A percentile compares a stretch with the other conserved stretches of the same genome.
Conservation (phyloP, 108 stramenopile species). For the Aureococcus anophagefferens region DNA sequence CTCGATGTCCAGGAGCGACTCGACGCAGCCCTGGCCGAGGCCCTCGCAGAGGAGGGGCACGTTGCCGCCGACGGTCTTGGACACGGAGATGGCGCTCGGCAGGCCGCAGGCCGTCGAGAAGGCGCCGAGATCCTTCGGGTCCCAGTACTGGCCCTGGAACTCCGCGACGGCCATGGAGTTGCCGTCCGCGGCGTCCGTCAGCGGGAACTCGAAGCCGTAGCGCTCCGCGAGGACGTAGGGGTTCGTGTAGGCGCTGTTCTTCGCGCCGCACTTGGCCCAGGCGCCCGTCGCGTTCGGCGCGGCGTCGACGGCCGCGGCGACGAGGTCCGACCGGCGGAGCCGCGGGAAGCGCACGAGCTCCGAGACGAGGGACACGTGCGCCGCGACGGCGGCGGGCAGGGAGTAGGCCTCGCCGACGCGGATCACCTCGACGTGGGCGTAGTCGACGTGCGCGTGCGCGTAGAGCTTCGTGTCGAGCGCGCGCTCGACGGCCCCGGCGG, state of each 20-base stretch:
- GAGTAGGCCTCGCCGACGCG: slow-evolving; percentile 9
- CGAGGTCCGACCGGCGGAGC: not conserved
- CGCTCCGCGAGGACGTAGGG: slow-evolving; percentile 13
- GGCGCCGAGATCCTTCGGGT: slow-evolving; percentile 13
- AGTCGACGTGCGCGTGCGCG: slow-evolving; percentile 1
- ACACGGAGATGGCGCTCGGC: slow-evolving; percentile 7
- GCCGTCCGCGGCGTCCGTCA: not conserved
- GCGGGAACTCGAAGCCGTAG: slow-evolving; percentile 11
- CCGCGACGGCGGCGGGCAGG: slow-evolving; percentile 9
- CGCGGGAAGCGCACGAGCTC: slow-evolving; percentile 8
- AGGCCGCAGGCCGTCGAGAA: slow-evolving; percentile 19
- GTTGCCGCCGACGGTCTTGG: slow-evolving; percentile 15
- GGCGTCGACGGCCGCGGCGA: not conserved
- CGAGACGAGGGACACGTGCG: slow-evolving; percentile 7
- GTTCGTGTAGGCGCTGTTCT: slow-evolving; percentile 16
- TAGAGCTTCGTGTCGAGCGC: slow-evolving; percentile 15
- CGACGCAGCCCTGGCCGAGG: slow-evolving; percentile 18
- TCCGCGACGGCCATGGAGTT: slow-evolving; percentile 25
- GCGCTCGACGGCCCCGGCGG: slow-evolving; percentile 8
- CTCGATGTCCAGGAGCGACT: slow-evolving; percentile 29
- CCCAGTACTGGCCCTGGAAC: slow-evolving; percentile 32
- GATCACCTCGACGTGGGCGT: not conserved
- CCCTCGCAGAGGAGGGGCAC: slow-evolving; percentile 4
- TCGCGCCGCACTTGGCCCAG: slow-evolving; percentile 12
- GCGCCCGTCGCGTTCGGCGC: not conserved